Base-by-base conservation (phyloP, 164 flowering plant genomes). In the Liriodendron chinense region DNA sequence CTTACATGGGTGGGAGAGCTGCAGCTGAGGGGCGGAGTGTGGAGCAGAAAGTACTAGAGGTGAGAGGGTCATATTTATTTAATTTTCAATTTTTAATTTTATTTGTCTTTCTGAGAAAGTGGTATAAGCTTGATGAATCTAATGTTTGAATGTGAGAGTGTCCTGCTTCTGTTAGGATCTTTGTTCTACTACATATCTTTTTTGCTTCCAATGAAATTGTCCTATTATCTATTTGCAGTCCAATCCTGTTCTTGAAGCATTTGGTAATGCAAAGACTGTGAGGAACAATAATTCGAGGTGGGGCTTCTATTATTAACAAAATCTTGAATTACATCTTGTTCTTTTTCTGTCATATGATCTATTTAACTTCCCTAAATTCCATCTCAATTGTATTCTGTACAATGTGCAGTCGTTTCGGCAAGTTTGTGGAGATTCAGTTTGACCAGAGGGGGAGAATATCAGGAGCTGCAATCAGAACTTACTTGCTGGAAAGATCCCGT, bases 231-330 rank as follows among this genome's bases (percentile, higher is more conserved):
- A 20, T 83, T 76, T 68, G 80, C 92, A 96, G 99, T 96, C 99
- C 72, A 96, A 96, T 87, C 99, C 99, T 74, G 98, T 96, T 82
- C 82, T 96, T 18, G 99, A 96, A 85, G 99, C 99, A 67, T 96
- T 96, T 86, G 99, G 99, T 21, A 96, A 96, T 84, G 99, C 99
- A 56, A 96, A 94, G 84, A 96, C 99, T 75, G 99, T 96, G 71
- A 84, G 98, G 82, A 96, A 96, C 85, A 96, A 96, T 75, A 96
- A 96, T 73, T 96, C 99, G 64, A 96, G 99, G 99, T 96, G 74
- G 5, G 78, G 68, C 9, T 47, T 34, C 20, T 63, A 10, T 76
- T 47, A 24, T n/a, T 28, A 48, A 23, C 7, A 65, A 26, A 28
- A 25, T 67, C 10, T 22, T 18, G 20, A 26, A 16, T 34, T 67